Evolutionary conservation across 2,329 filamentous ascomycete species (phyloP), one percentile per base, ranked within the genome.

Genomic region (Fusarium poae): DNA sequence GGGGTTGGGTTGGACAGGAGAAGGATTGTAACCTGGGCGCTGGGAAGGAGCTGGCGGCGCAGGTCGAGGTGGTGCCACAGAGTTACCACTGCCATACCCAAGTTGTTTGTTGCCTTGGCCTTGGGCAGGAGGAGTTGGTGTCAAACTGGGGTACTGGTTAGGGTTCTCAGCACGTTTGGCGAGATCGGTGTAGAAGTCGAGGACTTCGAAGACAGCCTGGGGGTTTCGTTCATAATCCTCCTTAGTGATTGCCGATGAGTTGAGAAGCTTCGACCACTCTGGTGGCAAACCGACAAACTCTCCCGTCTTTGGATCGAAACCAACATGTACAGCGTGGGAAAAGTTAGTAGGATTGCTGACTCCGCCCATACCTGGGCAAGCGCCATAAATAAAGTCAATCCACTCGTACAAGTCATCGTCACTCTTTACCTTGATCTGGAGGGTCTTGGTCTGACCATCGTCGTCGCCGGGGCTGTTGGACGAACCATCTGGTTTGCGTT

Each of bases 291-390:
- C 96, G 48, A 97, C 93, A 75, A 99, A 99, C 72, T 96, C 94
- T 68, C 96, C 96, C 4, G 93, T 97, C 74, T 94, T 91, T 27
- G 95, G 94, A 78, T 99, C 96, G 77, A 98, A 99, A 63, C 96
- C 96, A 71, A 99, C 96, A 78, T 99, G 96, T 25, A 99, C 94
- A 46, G 94, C 92, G 78, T 99, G 96, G 25, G 92, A 94, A 82
- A 99, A 99, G 83, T 98, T 97, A 70, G 96, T 98, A 8, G 96
- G 96, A 79, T 98, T 97, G 82, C 95, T 97, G 58, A 99, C 96
- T 73, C 96, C 96, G 65, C 96, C 94, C 93, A 98, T 97, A 67
- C 93, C 95, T 20, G 96, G 96, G 79, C 95, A 98, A 69, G 95
- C 91, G 73, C 95, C 94, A 78, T 98, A 98, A 71, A 99, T 97